Evolutionary conservation across 306 rosid species (phyloP), one percentile per base, ranked within the genome.

Genomic region (Citrullus colocynthis): DNA sequence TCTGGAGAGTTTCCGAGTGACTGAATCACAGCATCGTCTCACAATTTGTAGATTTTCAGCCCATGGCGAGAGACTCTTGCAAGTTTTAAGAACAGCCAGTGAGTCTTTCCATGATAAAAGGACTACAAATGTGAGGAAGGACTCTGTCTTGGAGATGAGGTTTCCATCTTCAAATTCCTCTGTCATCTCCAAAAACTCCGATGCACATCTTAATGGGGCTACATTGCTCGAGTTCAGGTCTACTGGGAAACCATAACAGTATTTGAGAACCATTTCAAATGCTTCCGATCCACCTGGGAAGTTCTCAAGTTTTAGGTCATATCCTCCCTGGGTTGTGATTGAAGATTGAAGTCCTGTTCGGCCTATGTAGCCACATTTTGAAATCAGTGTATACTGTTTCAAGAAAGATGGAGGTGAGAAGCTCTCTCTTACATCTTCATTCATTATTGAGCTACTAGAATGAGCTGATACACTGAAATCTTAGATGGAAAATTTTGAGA

Each of bases 101-200:
- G 97, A 88, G 78, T 95, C 99, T 80, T 91, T 92, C 98, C 96
- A 91, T 41, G 98, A 95, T 71, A 91, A 87, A 52, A 95, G 96
- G 81, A 95, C 90, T 2, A 92, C 92, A 63, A 90, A 89, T 59
- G 99, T 88, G 87, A 95, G 97, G 89, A 92, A 95, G 57, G 97
- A 88, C 82, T 95, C 99, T 2, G 91, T 83, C 86, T 92, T 95
- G 82, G 89, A 84, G 51, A 91, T 84, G 79, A 92, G 96, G 80
- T 92, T 95, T 69, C 93, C 97, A 45, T 88, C 96, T 67, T 92
- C 92, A 52, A 89, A 83, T 74, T 95, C 98, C 81, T 92, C 99
- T 0, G 93, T 90, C 99, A 95, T 95, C 85, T 95, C 96, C 41
- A 95, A 85, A 83, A 85, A 95, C 75, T 91, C 98, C 13, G 99